A percentile compares a stretch with the other conserved stretches of the same genome.
phyloP scores from a whole-genome alignment of 139 green algal genomes.

The Marvania coccoides region DNA sequence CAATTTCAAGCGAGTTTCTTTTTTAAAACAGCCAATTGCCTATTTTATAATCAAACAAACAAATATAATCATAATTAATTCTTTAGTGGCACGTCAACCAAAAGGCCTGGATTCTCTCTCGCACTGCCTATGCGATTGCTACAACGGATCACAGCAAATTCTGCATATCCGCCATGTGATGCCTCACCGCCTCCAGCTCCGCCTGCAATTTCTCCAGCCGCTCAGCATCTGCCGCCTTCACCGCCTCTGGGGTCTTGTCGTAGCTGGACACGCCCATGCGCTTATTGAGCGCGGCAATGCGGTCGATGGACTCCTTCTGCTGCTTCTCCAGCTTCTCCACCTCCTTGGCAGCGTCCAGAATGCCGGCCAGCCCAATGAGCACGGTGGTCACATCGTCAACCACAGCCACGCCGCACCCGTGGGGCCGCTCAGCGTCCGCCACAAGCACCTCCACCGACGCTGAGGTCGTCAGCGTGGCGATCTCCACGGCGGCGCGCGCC shows the following conservation, averaged over 20 bases:
- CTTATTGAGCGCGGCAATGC: constrained; percentile 39
- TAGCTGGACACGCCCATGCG: constrained; percentile 55
- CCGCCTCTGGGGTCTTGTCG: constrained; percentile 65
- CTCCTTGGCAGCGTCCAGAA: constrained; percentile 86
- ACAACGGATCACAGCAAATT: constrained; percentile 33
- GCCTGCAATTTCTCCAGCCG: constrained; percentile 41
- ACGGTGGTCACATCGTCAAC: constrained; percentile 71
- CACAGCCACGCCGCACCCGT: constrained; percentile 71
- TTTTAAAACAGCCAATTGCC: too few species aligned
- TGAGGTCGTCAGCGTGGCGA: constrained; percentile 50
- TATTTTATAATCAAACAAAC: too few species aligned
- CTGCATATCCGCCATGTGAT: constrained; percentile 44
- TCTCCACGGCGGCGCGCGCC: constrained; percentile 19
- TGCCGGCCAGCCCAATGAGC: constrained; percentile 57
- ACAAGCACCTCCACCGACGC: constrained; percentile 15
- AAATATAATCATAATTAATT: too few species aligned
- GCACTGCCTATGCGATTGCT: too few species aligned
- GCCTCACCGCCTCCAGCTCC: constrained; percentile 36
- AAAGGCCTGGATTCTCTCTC: too few species aligned
- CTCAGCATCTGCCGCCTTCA: constrained; percentile 46
- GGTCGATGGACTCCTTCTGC: constrained; percentile 35
- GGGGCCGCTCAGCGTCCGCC: constrained; percentile 29
- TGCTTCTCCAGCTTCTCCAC: constrained; percentile 86
- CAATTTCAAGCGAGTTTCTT: too few species aligned
- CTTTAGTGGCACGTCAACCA: too few species aligned